Evolutionary conservation across 2,329 filamentous ascomycete genomes (phyloP).

Genomic region (Neopestalotiopsis clavispora): DNA sequence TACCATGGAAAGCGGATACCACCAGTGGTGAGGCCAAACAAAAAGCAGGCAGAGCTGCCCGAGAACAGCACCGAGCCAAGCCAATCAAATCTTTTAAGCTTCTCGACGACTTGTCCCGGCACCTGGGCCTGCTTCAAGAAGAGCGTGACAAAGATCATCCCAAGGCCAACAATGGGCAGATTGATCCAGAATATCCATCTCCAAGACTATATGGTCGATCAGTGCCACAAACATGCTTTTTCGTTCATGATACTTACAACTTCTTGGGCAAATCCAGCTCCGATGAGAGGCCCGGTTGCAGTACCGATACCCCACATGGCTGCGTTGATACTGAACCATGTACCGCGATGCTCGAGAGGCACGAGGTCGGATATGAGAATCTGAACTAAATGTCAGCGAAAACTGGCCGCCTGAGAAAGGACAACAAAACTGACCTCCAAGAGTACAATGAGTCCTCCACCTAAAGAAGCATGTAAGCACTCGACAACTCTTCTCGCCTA

Average conservation of each 20-base stretch:
- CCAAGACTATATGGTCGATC: slow-evolving; percentile 44
- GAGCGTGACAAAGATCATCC: slow-evolving; percentile 49
- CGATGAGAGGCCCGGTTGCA: slow-evolving; percentile 54
- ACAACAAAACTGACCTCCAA: slow-evolving; percentile 37
- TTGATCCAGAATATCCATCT: slow-evolving; percentile 72
- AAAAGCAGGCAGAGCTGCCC: slow-evolving; percentile 29
- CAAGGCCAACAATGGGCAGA: slow-evolving; percentile 59
- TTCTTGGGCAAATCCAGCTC: slow-evolving; percentile 58
- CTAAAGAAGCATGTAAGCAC: slow-evolving; percentile 22
- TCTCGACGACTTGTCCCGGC: slow-evolving; percentile 49
- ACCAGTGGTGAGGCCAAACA: slow-evolving; percentile 60
- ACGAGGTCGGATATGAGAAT: slow-evolving; percentile 43
- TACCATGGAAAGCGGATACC: slow-evolving; percentile 71
- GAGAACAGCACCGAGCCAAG: slow-evolving; percentile 67
- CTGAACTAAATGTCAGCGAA: too few species aligned
- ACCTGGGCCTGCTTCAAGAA: slow-evolving; percentile 58
- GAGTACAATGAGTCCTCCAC: slow-evolving; percentile 48
- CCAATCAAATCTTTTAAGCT: slow-evolving; percentile 65
- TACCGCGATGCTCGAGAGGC: slow-evolving; percentile 39
- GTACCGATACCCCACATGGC: slow-evolving; percentile 54
- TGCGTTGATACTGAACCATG: slow-evolving; percentile 35
- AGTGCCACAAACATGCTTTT: not conserved
- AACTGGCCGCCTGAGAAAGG: too few species aligned
- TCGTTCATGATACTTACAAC: slow-evolving; percentile 27
- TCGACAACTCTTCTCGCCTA: not conserved